Percentiles rank a stretch among this genome's conserved stretches.
Evolutionary conservation across 2,329 filamentous ascomycete genomes (phyloP).

Genomic region (Diaporthe australafricana): DNA sequence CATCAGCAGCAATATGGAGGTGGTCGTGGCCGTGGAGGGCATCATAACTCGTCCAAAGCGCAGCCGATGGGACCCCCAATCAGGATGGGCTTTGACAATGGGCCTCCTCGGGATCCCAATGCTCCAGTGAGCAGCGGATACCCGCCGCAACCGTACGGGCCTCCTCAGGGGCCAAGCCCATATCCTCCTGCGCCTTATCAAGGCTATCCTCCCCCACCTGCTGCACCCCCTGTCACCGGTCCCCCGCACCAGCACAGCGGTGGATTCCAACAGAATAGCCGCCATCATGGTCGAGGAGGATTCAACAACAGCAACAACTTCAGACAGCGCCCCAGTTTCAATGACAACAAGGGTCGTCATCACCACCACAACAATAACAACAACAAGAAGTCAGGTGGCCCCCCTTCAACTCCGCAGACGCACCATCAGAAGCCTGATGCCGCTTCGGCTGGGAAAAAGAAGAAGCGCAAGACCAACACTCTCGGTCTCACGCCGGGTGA

Average conservation of each 20-base stretch:
- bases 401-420: constrained; percentile 42
- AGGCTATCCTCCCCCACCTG: constrained; percentile 52
- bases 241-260: constrained; percentile 44
- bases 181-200: constrained; percentile 49
- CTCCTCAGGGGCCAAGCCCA: constrained; percentile 41
- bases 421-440: constrained; percentile 64
- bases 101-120: constrained; percentile 51
- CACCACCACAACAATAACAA: constrained; percentile 42
- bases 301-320: constrained; percentile 43
- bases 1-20: constrained; percentile 53
- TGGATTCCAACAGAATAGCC: constrained; percentile 50
- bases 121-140: constrained; percentile 60
- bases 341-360: constrained; percentile 52
- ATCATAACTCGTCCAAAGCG: constrained; percentile 51
- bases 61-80: constrained; percentile 66
- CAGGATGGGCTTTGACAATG: constrained; percentile 64
- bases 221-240: constrained; percentile 43
- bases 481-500: constrained; percentile 77
- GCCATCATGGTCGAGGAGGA: constrained; percentile 54
- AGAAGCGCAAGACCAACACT: constrained; percentile 78
- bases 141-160: constrained; percentile 48
- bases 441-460: constrained; percentile 68
- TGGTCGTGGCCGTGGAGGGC: constrained; percentile 55
- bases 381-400: constrained; percentile 46
- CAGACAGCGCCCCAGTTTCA: constrained; percentile 50